Percentiles rank a stretch among this genome's conserved stretches.
These are phyloP conservation scores for Thalassia testudinum DNA, from an alignment of 116 monocot species.

Conservation along the genomic window DNA sequence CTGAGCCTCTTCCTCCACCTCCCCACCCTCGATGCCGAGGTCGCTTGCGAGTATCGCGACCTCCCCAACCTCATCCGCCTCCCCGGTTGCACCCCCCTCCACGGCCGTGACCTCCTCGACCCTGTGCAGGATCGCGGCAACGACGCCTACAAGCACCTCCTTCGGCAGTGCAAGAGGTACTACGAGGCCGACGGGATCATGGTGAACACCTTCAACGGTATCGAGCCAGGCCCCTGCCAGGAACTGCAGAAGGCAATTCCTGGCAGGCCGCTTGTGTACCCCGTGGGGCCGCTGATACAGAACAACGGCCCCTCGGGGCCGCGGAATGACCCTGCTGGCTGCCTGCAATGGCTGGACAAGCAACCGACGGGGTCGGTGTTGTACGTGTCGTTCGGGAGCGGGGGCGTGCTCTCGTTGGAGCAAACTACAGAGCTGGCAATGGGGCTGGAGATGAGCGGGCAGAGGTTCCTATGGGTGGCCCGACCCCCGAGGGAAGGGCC, in stretches of 20 bases:
- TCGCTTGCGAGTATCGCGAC: slow-evolving; percentile 6
- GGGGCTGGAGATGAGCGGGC: slow-evolving; percentile 59
- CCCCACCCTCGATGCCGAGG: background rate
- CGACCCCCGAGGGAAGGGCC: slow-evolving; percentile 24
- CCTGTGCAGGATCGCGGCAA: slow-evolving; percentile 15
- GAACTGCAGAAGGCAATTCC: too few species aligned
- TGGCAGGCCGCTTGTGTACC: slow-evolving; percentile 20
- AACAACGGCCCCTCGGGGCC: background rate
- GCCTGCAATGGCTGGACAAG: slow-evolving; percentile 45
- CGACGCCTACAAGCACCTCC: slow-evolving; percentile 18
- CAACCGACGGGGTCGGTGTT: slow-evolving; percentile 51
- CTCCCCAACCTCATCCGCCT: background rate
- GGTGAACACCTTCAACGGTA: slow-evolving; percentile 34
- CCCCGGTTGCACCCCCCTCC: slow-evolving; percentile 55
- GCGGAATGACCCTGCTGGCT: background rate
- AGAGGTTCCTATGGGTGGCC: slow-evolving; percentile 60
- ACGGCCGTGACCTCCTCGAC: slow-evolving; percentile 21
- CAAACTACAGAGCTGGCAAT: slow-evolving; percentile 57
- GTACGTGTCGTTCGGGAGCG: slow-evolving; percentile 69
- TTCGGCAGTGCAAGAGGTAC: slow-evolving; percentile 11
- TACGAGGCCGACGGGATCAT: slow-evolving; percentile 33
- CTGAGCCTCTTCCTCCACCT: slow-evolving; percentile 11
- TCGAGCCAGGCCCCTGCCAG: slow-evolving; percentile 14
- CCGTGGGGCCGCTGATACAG: slow-evolving; percentile 35
- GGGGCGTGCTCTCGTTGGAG: slow-evolving; percentile 32